These are phyloP conservation scores for Raphidocelis subcapitata DNA, from an alignment of 139 green algal genomes.

Conservation along the genomic window DNA sequence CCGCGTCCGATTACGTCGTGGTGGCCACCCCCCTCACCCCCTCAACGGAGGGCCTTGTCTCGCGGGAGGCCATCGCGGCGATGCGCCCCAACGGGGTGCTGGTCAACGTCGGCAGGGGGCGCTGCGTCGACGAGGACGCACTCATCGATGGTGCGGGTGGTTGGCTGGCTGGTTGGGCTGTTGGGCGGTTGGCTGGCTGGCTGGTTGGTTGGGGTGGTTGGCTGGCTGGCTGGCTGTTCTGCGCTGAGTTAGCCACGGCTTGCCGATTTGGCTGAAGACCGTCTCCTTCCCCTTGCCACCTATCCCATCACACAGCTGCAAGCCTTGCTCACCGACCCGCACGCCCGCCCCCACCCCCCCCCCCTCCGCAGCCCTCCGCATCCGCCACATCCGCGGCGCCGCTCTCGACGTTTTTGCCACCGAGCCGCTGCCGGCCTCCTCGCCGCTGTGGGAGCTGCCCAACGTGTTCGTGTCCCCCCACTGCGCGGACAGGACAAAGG, in stretches of 20 bases:
- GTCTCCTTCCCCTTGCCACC: no score
- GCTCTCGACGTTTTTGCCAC: slow-evolving; percentile 77
- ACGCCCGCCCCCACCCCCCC: no score
- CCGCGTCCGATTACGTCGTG: slow-evolving; percentile 73
- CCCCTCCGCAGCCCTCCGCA: slow-evolving; percentile 54
- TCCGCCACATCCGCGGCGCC: slow-evolving; percentile 63
- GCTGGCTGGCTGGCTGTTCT: no score
- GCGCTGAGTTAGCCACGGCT: no score
- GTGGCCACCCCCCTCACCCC: slow-evolving; percentile 66
- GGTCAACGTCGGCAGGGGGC: slow-evolving; percentile 82
- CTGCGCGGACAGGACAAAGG: slow-evolving; percentile 44
- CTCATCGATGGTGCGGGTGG: slow-evolving; percentile 60
- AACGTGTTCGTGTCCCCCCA: slow-evolving; percentile 81
- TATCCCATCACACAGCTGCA: no score
- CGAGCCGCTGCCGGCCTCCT: slow-evolving; percentile 72
- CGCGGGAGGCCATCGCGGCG: slow-evolving; percentile 47
- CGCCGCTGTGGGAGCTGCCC: slow-evolving; percentile 68
- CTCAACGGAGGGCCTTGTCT: slow-evolving; percentile 59
- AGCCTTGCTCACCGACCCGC: no score
- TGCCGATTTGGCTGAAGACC: no score
- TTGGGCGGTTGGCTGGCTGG: no score
- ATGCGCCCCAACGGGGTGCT: slow-evolving; percentile 75
- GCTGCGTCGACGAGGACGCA: slow-evolving; percentile 74
- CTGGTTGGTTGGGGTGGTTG: no score
- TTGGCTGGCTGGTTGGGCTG: no score